These are phyloP conservation scores for Exophiala sideris DNA, from an alignment of 2,329 filamentous ascomycete genomes.

Conservation along the genomic window DNA sequence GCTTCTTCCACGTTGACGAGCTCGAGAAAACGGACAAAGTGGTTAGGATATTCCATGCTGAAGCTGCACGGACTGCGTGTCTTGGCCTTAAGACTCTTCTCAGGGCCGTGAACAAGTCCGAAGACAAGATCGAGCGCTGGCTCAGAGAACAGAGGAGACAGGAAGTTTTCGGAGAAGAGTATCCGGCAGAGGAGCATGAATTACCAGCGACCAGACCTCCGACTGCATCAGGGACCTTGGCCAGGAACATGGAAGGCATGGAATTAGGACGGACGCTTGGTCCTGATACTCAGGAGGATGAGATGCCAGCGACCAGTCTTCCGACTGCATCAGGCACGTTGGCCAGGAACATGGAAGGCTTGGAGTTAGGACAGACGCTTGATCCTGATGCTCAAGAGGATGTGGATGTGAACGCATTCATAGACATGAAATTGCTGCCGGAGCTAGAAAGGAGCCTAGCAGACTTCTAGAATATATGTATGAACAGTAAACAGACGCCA, in stretches of 20 bases:
- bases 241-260: conserved; percentile 1
- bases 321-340: conserved; percentile 1
- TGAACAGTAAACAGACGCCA: too few species aligned
- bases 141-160: conserved; percentile 35
- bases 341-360: conserved; percentile 9
- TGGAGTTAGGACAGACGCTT: conserved; percentile 11
- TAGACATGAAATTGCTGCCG: not conserved
- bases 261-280: not conserved
- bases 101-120: conserved; percentile 49
- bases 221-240: conserved; percentile 1
- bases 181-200: not conserved
- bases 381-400: not conserved
- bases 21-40: conserved; percentile 36
- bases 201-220: conserved; percentile 15
- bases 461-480: too few species aligned
- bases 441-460: not conserved
- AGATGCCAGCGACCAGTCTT: conserved; percentile 14
- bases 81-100: conserved; percentile 51
- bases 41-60: conserved; percentile 50
- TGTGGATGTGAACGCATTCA: not conserved
- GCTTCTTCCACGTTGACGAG: conserved; percentile 48
- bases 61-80: conserved; percentile 50
- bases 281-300: too few species aligned
- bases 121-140: conserved; percentile 44
- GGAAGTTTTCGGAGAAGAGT: conserved; percentile 21